Evolutionary conservation across 2,329 filamentous ascomycete species (phyloP).

Genomic region (Mollisia scopiformis): DNA sequence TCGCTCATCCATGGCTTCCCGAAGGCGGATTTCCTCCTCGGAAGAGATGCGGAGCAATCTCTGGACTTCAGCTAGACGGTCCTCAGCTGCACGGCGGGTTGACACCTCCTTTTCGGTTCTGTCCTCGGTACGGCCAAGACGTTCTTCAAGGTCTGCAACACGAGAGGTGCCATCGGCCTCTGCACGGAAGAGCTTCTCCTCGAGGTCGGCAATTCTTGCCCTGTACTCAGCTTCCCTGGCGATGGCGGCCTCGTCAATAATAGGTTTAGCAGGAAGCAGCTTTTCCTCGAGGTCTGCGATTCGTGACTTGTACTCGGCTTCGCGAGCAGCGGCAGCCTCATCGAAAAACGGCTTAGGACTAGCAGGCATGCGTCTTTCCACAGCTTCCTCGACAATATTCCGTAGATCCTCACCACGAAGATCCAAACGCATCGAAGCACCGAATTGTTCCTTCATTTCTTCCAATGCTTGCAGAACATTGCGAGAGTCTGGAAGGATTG

Average conservation of each 20-base stretch:
- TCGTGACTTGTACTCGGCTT: conserved; percentile 24
- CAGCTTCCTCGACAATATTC: conserved; percentile 64
- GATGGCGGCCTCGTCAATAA: conserved; percentile 43
- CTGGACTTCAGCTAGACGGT: conserved; percentile 73
- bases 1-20: conserved; percentile 69
- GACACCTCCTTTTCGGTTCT: conserved; percentile 66
- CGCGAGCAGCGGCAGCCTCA: conserved; percentile 35
- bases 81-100: conserved; percentile 68
- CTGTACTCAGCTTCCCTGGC: conserved; percentile 25
- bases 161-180: conserved; percentile 43
- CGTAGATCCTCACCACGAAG: conserved; percentile 58
- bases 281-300: conserved; percentile 66
- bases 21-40: conserved; percentile 72
- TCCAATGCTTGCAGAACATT: conserved; percentile 69
- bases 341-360: conserved; percentile 50
- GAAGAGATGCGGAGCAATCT: conserved; percentile 68
- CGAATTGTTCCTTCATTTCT: conserved; percentile 60
- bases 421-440: conserved; percentile 46
- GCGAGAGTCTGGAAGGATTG: conserved; percentile 38
- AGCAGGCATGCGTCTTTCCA: conserved; percentile 59
- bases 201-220: conserved; percentile 60
- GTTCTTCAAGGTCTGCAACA: conserved; percentile 65
- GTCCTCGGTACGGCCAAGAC: conserved; percentile 63
- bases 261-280: conserved; percentile 62
- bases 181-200: conserved; percentile 66